Evolutionary conservation across 176 grass and related monocot species (phyloP).

Genomic region (Stipa capillata): DNA sequence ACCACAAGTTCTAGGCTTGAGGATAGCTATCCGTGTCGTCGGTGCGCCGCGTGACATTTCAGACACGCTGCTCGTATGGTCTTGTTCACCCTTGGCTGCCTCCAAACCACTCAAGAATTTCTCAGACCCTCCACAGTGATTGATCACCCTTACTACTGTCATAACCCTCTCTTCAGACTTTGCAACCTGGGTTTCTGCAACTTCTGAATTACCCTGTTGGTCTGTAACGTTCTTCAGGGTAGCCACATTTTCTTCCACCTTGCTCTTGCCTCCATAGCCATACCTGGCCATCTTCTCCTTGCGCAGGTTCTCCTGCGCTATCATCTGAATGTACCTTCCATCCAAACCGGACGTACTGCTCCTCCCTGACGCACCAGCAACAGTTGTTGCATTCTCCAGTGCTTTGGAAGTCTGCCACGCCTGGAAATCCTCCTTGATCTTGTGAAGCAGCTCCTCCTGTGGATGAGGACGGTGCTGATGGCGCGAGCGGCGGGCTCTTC

Average conservation of each 20-base stretch:
- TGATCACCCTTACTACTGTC: not conserved
- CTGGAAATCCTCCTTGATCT: conserved; percentile 74
- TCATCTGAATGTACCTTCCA: conserved; percentile 27
- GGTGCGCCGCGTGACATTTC: not conserved
- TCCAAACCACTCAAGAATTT: not conserved
- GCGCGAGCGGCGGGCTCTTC: not conserved
- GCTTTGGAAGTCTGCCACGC: conserved; percentile 53
- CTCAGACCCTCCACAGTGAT: not conserved
- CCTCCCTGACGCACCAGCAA: not conserved
- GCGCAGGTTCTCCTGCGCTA: conserved; percentile 70
- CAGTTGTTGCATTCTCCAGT: not conserved
- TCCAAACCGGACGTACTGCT: conserved; percentile 1
- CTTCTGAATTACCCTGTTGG: not conserved
- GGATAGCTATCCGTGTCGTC: conserved; percentile 49
- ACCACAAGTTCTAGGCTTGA: conserved; percentile 41
- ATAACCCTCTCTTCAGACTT: not conserved
- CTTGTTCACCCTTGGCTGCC: not conserved
- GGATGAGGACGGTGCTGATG: conserved; percentile 36
- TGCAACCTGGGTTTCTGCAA: not conserved
- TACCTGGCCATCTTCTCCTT: conserved; percentile 61
- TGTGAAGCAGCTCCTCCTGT: conserved; percentile 59
- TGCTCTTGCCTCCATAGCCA: conserved; percentile 6
- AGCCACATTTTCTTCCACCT: not conserved
- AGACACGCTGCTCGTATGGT: not conserved
- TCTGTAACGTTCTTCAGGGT: not conserved